A percentile compares a stretch with the other conserved stretches of the same genome.
Evolutionary conservation across 176 grass and related monocot species (phyloP).

Genomic region (Zea luxurians): DNA sequence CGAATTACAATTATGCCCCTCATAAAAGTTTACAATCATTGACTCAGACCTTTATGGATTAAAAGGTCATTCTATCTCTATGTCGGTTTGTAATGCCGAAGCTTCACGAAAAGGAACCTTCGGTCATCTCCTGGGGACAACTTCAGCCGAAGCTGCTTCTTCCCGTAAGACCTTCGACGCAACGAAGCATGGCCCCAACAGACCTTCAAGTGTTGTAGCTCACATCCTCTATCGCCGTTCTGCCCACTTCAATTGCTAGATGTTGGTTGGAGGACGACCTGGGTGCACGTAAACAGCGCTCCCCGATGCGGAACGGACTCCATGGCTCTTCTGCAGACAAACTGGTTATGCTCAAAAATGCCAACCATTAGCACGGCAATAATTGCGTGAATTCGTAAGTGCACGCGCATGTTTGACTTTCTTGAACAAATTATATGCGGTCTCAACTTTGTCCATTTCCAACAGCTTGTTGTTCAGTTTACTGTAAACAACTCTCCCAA

Average conservation of each 20-base stretch:
- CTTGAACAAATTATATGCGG: constrained; percentile 67
- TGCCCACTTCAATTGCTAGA: neutral
- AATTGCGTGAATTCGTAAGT: constrained; percentile 56
- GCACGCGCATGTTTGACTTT: constrained; percentile 58
- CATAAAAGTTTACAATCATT: too few species aligned
- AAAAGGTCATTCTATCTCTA: too few species aligned
- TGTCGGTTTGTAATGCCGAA: too few species aligned
- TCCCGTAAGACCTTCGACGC: too few species aligned
- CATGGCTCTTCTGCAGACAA: neutral
- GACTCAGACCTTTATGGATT: too few species aligned
- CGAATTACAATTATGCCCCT: too few species aligned
- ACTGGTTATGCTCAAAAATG: constrained; percentile 42
- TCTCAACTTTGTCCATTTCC: constrained; percentile 85
- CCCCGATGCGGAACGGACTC: neutral
- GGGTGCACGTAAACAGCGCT: neutral
- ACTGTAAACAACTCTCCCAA: constrained; percentile 67
- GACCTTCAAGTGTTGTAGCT: neutral
- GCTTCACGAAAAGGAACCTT: too few species aligned
- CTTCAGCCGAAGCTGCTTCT: too few species aligned
- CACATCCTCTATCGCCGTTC: neutral
- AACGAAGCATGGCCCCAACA: too few species aligned
- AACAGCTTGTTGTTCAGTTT: constrained; percentile 83
- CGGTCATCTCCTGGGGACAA: too few species aligned
- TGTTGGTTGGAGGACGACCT: neutral
- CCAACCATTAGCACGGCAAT: constrained; percentile 88